A percentile compares a stretch with the other conserved stretches of the same genome.
Conservation (phyloP, 2,329 filamentous ascomycete species). For the Neoarthrinium moseri region DNA sequence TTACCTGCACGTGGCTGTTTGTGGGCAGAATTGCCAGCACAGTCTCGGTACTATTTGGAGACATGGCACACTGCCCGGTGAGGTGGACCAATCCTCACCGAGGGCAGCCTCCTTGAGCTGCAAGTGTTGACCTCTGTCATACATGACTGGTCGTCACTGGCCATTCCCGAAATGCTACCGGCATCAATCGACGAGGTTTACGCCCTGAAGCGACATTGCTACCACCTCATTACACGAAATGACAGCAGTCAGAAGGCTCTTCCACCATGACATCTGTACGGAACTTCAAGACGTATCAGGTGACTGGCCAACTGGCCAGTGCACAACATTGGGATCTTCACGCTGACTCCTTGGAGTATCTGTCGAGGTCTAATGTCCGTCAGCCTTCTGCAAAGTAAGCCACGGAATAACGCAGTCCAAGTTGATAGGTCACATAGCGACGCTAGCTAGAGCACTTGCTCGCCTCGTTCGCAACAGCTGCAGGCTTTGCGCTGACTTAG, state of each 20-base stretch:
- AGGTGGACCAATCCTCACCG: slow-evolving; percentile 7
- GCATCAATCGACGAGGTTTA: too few relatives aligned
- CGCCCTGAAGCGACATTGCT: not conserved
- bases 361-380: not conserved
- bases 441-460: too few relatives aligned
- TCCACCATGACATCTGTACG: too few relatives aligned
- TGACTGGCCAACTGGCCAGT: too few relatives aligned
- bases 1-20: slow-evolving; percentile 6
- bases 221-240: not conserved
- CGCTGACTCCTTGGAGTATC: not conserved
- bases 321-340: too few relatives aligned
- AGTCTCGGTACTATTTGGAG: not conserved
- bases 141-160: too few relatives aligned
- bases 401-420: not conserved
- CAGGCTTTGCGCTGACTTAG: too few relatives aligned
- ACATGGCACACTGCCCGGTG: not conserved
- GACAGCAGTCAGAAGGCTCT: not conserved
- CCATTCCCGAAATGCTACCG: not conserved
- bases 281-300: too few relatives aligned
- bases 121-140: slow-evolving; percentile 6
- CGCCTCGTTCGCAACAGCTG: too few relatives aligned
- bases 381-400: not conserved
- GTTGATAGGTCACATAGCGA: not conserved
- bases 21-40: slow-evolving; percentile 1
- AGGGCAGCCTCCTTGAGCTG: slow-evolving; percentile 5